Base-by-base conservation (phyloP, 2,329 filamentous ascomycete species). In the Colletotrichum sp. region DNA sequence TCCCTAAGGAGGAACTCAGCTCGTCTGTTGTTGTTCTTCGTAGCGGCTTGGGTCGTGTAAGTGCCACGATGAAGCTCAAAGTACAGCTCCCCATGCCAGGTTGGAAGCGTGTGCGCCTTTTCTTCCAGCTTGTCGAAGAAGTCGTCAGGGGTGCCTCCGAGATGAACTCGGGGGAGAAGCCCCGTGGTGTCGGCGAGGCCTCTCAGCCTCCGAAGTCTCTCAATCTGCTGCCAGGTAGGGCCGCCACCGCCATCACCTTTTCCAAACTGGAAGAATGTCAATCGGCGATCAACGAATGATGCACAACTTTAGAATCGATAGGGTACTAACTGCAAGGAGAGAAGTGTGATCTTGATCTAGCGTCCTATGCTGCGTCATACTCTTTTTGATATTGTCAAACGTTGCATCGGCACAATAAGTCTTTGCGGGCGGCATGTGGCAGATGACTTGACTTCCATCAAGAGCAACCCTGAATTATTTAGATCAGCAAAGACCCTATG, bases 11-110 rank as follows among this genome's bases (percentile, higher is more conserved):
- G 79, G 64, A 93, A 89, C 81, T 94, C 92, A 0, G 90, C 87
- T 79, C 89, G 90, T 30, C 92, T 86, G 79, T 94, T 94, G 82
- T 93, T 92, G 70, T 88, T 86, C 84, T 94, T 94, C 84, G 93
- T 94, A 81, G 93, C 92, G 43, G 92, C 90, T 81, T 94, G 92
- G 0, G 92, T 93, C 1, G 92, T 94, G 82, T 94, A 94, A 21
- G 91, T 93, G 21, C 92, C 92, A 57, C 92, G 90, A 79, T 94
- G 92, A 9, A 94, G 86, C 80, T 94, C 92, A 78, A 94, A 93
- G 83, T 94, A 94, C 4, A 94, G 86, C 83, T 94, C 92, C 30
- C 92, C 92, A 80, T 93, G 93, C 92, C 92, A 94, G 1, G 92
- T 94, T 26, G 91, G 89, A 57, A 93, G 90, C 24, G 92, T 85